Evolutionary conservation across 2,329 filamentous ascomycete species (phyloP).

Genomic region (Lecanicillium sp.): DNA sequence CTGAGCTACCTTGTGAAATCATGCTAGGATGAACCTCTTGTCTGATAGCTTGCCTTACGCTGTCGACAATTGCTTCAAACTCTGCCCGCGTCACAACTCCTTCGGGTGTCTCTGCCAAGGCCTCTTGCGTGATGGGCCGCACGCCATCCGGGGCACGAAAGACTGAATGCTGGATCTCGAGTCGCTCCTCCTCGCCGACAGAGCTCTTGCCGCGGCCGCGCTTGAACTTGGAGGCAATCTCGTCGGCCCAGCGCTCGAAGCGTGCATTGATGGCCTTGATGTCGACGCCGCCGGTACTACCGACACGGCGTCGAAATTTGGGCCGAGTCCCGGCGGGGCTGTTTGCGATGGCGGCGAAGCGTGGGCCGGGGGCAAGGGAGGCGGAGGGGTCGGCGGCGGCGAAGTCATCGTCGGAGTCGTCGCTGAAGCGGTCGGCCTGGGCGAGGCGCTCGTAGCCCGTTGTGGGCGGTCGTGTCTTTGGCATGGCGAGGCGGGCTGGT

Average conservation of each 20-base stretch:
- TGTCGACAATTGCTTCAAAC: constrained; percentile 85
- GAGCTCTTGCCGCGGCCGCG: constrained; percentile 69
- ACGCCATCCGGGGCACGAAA: constrained; percentile 91
- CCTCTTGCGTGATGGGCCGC: constrained; percentile 70
- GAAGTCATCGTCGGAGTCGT: constrained; percentile 62
- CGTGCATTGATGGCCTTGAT: constrained; percentile 97
- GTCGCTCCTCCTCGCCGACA: constrained; percentile 68
- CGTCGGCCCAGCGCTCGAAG: constrained; percentile 92
- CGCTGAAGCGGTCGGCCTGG: constrained; percentile 71
- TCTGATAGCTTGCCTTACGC: constrained; percentile 83
- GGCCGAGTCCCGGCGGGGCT: constrained; percentile 44
- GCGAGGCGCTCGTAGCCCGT: constrained; percentile 82
- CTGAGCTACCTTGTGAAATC: constrained; percentile 95
- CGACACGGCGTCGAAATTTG: constrained; percentile 42
- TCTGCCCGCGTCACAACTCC: constrained; percentile 69
- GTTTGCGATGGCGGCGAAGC: constrained; percentile 59
- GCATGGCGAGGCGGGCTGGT: constrained; percentile 42
- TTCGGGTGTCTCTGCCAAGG: constrained; percentile 57
- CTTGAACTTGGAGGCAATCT: constrained; percentile 97
- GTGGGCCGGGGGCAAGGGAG: constrained; percentile 51
- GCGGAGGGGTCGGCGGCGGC: constrained; percentile 47
- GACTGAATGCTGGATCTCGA: constrained; percentile 96
- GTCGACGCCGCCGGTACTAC: constrained; percentile 83
- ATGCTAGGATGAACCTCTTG: constrained; percentile 88
- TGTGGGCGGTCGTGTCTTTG: constrained; percentile 61